These are phyloP conservation scores for Hypoxylon perforatum DNA, from an alignment of 495 filamentous ascomycete genomes.

Conservation along the genomic window DNA sequence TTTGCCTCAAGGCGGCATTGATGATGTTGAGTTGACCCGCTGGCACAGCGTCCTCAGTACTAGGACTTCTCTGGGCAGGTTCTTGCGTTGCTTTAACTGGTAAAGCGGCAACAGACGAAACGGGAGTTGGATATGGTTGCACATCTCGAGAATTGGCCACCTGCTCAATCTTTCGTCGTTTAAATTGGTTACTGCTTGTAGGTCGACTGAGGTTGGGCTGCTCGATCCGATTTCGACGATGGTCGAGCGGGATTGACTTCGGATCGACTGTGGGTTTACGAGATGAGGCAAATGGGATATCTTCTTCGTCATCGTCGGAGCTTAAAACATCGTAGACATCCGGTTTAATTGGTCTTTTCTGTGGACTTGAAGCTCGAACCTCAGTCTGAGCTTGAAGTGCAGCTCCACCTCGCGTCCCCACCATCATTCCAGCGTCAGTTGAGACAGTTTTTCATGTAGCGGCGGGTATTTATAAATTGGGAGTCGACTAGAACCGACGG, in stretches of 20 bases:
- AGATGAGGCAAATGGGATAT: constrained; percentile 9
- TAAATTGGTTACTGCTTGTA: constrained; percentile 13
- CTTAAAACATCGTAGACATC: constrained; percentile 15
- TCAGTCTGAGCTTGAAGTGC: constrained; percentile 7
- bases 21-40: constrained; percentile 33
- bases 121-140: constrained; percentile 3
- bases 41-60: constrained; percentile 25
- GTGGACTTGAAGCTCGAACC: constrained; percentile 7
- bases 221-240: constrained; percentile 15
- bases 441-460: neutral
- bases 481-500: neutral
- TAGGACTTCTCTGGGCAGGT: constrained; percentile 5
- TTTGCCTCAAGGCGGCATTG: constrained; percentile 30
- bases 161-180: constrained; percentile 32
- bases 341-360: neutral
- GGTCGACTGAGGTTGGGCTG: constrained; percentile 4
- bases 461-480: neutral
- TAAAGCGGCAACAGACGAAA: neutral
- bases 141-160: neutral
- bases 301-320: constrained; percentile 31
- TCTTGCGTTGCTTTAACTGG: neutral
- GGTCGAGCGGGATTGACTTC: constrained; percentile 7
- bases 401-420: constrained; percentile 32
- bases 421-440: constrained; percentile 15
- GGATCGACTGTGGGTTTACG: constrained; percentile 9